phyloP scores from a whole-genome alignment of 768 basidiomycete genomes.

The Tylopilus vinaceipallidus region DNA sequence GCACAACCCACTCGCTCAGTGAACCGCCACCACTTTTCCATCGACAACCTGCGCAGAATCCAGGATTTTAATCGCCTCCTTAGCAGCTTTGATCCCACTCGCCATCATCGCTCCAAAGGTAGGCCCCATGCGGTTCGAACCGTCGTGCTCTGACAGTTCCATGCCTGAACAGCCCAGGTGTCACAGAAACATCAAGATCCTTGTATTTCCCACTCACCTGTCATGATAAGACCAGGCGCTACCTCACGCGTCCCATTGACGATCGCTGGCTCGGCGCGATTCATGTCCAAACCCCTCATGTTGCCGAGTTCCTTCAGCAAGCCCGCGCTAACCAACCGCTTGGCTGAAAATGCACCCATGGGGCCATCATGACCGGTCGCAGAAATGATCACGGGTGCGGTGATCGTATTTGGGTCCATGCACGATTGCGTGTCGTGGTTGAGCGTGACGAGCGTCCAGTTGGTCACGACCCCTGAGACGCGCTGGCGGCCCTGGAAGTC shows the following conservation, averaged over 20 bases:
- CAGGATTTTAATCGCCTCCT: conserved; percentile 56
- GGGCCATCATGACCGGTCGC: conserved; percentile 78
- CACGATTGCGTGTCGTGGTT: conserved; percentile 76
- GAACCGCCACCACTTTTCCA: conserved; percentile 50
- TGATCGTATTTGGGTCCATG: conserved; percentile 81
- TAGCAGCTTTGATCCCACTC: conserved; percentile 70
- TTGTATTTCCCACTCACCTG: conserved; percentile 43
- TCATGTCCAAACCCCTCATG: conserved; percentile 82
- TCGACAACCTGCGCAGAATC: conserved; percentile 48
- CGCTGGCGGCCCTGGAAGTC: conserved; percentile 44
- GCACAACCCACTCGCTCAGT: not conserved
- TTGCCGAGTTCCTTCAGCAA: conserved; percentile 71
- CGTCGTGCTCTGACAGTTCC: conserved; percentile 82
- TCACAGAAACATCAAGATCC: not conserved
- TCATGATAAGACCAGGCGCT: conserved; percentile 69
- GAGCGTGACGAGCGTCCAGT: conserved; percentile 50
- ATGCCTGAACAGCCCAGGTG: conserved; percentile 49
- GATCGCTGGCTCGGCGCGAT: conserved; percentile 77
- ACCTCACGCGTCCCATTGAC: conserved; percentile 78
- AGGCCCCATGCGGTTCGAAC: conserved; percentile 73
- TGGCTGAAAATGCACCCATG: conserved; percentile 81
- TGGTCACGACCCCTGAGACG: conserved; percentile 53
- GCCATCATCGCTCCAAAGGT: conserved; percentile 82
- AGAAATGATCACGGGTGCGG: conserved; percentile 70
- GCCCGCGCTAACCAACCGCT: conserved; percentile 74